Evolutionary conservation across 2,329 filamentous ascomycete species (phyloP).

Genomic region (Lasiodiplodia sp.): DNA sequence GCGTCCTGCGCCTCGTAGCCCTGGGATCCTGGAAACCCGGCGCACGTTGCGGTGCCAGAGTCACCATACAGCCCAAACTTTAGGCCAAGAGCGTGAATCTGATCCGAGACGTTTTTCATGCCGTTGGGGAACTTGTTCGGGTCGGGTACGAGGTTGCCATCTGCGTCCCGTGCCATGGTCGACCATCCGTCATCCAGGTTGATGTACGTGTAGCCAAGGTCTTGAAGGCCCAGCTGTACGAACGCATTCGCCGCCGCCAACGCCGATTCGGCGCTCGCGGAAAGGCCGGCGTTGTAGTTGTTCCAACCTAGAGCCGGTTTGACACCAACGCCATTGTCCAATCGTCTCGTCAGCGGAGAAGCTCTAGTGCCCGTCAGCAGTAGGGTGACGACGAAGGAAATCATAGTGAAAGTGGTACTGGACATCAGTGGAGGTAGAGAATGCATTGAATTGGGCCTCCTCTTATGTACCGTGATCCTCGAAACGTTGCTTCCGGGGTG

Average conservation of each 20-base stretch:
- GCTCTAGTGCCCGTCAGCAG: neutral
- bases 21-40: constrained; percentile 36
- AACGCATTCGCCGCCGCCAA: constrained; percentile 10
- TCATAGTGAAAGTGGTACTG: neutral
- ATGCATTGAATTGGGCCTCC: neutral
- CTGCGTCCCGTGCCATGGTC: constrained; percentile 35
- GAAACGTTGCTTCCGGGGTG: neutral
- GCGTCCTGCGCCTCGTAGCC: constrained; percentile 38
- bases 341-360: constrained; percentile 18
- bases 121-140: constrained; percentile 48
- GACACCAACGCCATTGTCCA: constrained; percentile 35
- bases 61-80: constrained; percentile 52
- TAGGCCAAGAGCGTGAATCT: constrained; percentile 47
- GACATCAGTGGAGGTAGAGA: neutral
- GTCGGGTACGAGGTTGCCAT: constrained; percentile 41
- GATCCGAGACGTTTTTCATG: constrained; percentile 46
- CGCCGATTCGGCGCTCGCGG: constrained; percentile 6
- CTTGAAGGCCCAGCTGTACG: constrained; percentile 33
- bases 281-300: constrained; percentile 31
- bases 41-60: constrained; percentile 38
- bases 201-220: constrained; percentile 37
- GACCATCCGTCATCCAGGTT: constrained; percentile 49
- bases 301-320: constrained; percentile 38
- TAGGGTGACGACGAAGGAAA: neutral
- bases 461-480: neutral